Evolutionary conservation across 1,284 basidiomycete species (phyloP).

Genomic region (Coniferiporia weirii): DNA sequence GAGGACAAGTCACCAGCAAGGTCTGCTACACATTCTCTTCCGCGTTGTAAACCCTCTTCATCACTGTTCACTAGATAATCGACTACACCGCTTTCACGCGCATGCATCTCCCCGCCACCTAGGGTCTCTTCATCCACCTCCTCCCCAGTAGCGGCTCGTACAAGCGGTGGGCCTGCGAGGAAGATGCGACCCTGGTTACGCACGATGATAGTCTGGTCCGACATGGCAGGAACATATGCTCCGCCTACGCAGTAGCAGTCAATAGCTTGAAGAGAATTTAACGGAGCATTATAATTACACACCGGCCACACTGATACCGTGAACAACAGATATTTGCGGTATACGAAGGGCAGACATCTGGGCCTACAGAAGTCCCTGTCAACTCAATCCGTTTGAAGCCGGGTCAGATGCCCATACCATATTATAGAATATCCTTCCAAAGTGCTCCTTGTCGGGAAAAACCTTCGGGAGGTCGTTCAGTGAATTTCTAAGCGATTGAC

Average conservation of each 20-base stretch:
- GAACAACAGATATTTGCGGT: constrained; percentile 89
- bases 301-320: constrained; percentile 91
- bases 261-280: constrained; percentile 40
- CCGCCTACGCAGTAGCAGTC: constrained; percentile 37
- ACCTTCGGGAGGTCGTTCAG: constrained; percentile 31
- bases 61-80: constrained; percentile 90
- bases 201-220: constrained; percentile 94
- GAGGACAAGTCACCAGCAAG: constrained; percentile 42
- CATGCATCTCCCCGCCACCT: constrained; percentile 92
- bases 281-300: constrained; percentile 19
- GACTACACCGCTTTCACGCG: constrained; percentile 88
- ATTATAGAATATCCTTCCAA: constrained; percentile 95
- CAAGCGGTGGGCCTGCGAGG: constrained; percentile 92
- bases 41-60: constrained; percentile 82
- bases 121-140: constrained; percentile 90
- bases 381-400: too few species aligned
- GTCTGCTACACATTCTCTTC: constrained; percentile 77
- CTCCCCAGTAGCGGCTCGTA: constrained; percentile 94
- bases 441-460: constrained; percentile 89
- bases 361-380: constrained; percentile 43
- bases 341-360: constrained; percentile 89
- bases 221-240: constrained; percentile 95
- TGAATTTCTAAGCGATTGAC: background rate
- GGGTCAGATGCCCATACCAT: constrained; percentile 53
- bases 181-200: constrained; percentile 92